phyloP scores from a whole-genome alignment of 1,139 yeast genomes.

The Debaryomycetaceae sp. region DNA sequence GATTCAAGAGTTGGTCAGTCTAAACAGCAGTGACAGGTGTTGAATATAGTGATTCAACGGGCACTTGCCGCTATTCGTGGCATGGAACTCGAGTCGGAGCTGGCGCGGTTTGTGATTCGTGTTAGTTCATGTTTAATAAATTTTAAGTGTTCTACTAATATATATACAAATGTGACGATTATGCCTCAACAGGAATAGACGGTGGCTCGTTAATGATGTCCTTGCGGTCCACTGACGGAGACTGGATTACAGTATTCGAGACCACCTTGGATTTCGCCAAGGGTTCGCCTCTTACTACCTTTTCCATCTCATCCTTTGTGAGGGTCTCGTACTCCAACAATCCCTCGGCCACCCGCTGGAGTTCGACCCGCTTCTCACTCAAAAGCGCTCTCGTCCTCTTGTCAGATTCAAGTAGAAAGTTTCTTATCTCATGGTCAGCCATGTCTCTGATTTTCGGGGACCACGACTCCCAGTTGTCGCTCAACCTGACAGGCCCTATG shows the following conservation, averaged over 20 bases:
- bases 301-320: conserved; percentile 86
- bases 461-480: conserved; percentile 94
- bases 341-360: conserved; percentile 88
- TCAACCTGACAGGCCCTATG: conserved; percentile 86
- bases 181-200: conserved; percentile 17
- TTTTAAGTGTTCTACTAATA: not conserved
- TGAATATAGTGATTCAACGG: too few species aligned
- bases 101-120: too few species aligned
- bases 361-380: conserved; percentile 59
- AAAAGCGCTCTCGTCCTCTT: conserved; percentile 72
- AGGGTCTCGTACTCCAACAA: conserved; percentile 92
- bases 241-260: conserved; percentile 75
- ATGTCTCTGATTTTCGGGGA: conserved; percentile 80
- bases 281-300: conserved; percentile 73
- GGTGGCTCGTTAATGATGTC: conserved; percentile 18
- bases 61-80: too few species aligned
- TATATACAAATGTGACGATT: not conserved
- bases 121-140: not conserved
- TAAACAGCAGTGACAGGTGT: too few species aligned
- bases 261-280: conserved; percentile 63
- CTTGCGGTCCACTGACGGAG: conserved; percentile 14
- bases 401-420: conserved; percentile 70
- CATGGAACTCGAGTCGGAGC: too few species aligned
- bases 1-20: too few species aligned
- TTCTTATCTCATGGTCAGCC: conserved; percentile 91